Evolutionary conservation across 2,329 filamentous ascomycete genomes (phyloP).

Genomic region (Neurospora sp.): DNA sequence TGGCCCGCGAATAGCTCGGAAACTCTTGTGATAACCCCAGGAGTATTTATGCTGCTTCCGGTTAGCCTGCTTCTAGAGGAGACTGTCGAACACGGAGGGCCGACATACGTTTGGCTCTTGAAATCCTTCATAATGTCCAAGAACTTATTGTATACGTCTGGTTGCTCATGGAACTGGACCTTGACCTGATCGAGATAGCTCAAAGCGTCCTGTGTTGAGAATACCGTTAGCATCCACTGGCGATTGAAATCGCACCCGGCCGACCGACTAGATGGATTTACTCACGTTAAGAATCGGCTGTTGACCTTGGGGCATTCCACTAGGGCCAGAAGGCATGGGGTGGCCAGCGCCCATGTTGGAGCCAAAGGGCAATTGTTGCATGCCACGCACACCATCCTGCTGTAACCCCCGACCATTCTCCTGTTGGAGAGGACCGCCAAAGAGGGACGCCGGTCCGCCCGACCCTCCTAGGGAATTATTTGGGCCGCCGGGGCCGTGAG

Average conservation of each 20-base stretch:
- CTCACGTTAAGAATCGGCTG: conserved; percentile 72
- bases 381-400: conserved; percentile 44
- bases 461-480: conserved; percentile 46
- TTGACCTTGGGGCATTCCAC: conserved; percentile 62
- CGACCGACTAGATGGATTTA: conserved; percentile 9
- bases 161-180: conserved; percentile 92
- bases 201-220: conserved; percentile 50
- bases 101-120: conserved; percentile 82
- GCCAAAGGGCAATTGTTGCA: conserved; percentile 55
- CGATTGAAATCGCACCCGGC: neutral
- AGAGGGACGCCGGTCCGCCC: conserved; percentile 52
- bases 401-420: conserved; percentile 44
- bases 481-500: conserved; percentile 39
- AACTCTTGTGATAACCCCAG: conserved; percentile 92
- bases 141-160: conserved; percentile 94
- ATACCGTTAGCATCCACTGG: conserved; percentile 3
- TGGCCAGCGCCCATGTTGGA: conserved; percentile 27
- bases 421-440: conserved; percentile 57
- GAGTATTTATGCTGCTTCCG: conserved; percentile 70
- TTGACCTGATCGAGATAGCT: conserved; percentile 98
- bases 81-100: neutral
- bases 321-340: conserved; percentile 31
- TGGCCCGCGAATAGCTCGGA: conserved; percentile 94
- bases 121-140: conserved; percentile 99
- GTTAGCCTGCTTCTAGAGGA: conserved; percentile 9